These are phyloP conservation scores for Fusarium hainanense DNA, from an alignment of 2,329 filamentous ascomycete species.

Conservation along the genomic window DNA sequence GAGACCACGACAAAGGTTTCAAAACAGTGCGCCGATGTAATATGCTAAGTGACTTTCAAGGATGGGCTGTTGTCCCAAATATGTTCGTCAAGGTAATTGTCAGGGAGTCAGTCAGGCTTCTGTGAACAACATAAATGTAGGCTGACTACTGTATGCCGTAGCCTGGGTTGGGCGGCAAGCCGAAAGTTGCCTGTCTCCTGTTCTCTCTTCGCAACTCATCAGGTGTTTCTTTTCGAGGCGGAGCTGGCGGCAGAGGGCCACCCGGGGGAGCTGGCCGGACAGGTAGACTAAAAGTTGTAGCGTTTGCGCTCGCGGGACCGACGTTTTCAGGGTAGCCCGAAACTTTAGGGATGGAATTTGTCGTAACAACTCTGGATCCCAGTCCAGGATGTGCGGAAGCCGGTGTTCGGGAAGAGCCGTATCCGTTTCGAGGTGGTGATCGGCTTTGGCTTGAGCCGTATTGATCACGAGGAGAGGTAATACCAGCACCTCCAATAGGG, in stretches of 20 bases:
- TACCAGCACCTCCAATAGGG: conserved; percentile 68
- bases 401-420: conserved; percentile 57
- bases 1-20: conserved; percentile 41
- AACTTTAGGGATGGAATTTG: conserved; percentile 65
- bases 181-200: conserved; percentile 66
- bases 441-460: conserved; percentile 58
- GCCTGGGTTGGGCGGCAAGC: conserved; percentile 57
- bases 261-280: conserved; percentile 71
- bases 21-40: conserved; percentile 49
- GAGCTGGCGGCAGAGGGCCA: conserved; percentile 70
- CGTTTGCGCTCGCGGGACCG: conserved; percentile 57
- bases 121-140: conserved; percentile 7
- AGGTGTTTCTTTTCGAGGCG: conserved; percentile 65
- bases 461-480: conserved; percentile 66
- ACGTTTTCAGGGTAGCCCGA: conserved; percentile 53
- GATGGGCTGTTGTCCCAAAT: conserved; percentile 33
- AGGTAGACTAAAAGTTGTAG: conserved; percentile 70
- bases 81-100: conserved; percentile 29
- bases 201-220: conserved; percentile 65
- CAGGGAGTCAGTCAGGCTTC: conserved; percentile 29
- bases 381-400: conserved; percentile 61
- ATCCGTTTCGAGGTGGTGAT: conserved; percentile 64
- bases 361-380: conserved; percentile 62
- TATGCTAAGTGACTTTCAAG: conserved; percentile 48
- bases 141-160: conserved; percentile 48